A percentile compares a stretch with the other conserved stretches of the same genome.
phyloP scores from a whole-genome alignment of 148 eudicot species.

The Limonium bicolor region DNA sequence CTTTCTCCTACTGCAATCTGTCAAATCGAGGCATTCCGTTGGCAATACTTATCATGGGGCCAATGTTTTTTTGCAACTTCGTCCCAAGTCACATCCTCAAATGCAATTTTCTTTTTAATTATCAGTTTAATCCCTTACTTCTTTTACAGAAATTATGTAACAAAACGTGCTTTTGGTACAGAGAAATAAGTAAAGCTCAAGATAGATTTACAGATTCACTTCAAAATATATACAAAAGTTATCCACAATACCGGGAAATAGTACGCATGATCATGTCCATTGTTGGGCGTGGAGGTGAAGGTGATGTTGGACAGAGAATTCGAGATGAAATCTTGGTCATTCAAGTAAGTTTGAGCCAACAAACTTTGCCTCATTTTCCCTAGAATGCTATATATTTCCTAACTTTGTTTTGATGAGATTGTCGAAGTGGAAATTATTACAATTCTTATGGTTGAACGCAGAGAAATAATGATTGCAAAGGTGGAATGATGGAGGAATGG shows the following conservation, averaged over 20 bases:
- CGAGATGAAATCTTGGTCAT: constrained; percentile 96
- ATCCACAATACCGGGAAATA: constrained; percentile 69
- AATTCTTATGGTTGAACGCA: constrained; percentile 14
- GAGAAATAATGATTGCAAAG: constrained; percentile 93
- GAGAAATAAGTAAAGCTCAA: constrained; percentile 97
- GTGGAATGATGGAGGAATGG: constrained; percentile 99
- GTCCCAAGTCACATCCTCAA: too few relatives aligned
- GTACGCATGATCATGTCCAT: constrained; percentile 76
- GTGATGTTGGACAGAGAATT: constrained; percentile 97
- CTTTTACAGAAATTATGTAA: too few relatives aligned
- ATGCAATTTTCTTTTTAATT: too few relatives aligned
- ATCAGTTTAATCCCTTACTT: too few relatives aligned
- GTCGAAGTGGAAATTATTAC: too few relatives aligned
- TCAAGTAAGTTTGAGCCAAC: constrained; percentile 41
- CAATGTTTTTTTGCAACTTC: too few relatives aligned
- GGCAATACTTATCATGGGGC: too few relatives aligned
- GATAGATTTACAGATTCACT: constrained; percentile 86
- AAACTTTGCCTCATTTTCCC: not conserved
- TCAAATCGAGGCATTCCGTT: too few relatives aligned
- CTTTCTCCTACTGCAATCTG: too few relatives aligned
- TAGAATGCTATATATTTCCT: not conserved
- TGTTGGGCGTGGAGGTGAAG: constrained; percentile 99
- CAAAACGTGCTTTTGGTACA: constrained; percentile 26
- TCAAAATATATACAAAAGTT: constrained; percentile 46
- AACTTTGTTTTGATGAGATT: not conserved